Percentiles rank a stretch among this genome's conserved stretches.
phyloP scores from a whole-genome alignment of 2,329 filamentous ascomycete species.

The Sporothrix curviconia region DNA sequence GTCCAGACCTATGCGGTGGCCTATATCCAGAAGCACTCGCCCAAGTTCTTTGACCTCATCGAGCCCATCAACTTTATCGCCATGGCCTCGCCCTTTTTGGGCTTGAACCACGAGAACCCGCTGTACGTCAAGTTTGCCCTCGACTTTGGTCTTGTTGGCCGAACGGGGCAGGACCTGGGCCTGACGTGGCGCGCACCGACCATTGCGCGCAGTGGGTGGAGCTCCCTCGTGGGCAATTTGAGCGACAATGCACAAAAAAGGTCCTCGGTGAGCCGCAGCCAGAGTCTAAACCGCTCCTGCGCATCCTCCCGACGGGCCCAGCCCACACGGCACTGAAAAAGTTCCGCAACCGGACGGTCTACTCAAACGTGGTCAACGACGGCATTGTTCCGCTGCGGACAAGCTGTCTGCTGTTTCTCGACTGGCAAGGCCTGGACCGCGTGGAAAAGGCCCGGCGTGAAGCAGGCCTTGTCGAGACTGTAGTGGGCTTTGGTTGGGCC shows the following conservation, averaged over 20 bases:
- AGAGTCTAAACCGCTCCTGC: constrained; percentile 78
- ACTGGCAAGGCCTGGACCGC: constrained; percentile 88
- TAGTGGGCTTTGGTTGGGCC: constrained; percentile 91
- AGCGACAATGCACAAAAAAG: constrained; percentile 59
- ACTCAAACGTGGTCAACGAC: constrained; percentile 96
- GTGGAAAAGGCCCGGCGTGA: constrained; percentile 92
- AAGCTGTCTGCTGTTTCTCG: constrained; percentile 90
- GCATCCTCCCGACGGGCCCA: constrained; percentile 85
- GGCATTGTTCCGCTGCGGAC: constrained; percentile 92
- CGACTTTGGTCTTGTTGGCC: constrained; percentile 92
- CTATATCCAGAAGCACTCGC: constrained; percentile 94
- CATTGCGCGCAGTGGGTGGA: constrained; percentile 79
- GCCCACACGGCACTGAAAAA: constrained; percentile 80
- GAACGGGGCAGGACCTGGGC: constrained; percentile 90
- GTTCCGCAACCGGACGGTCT: constrained; percentile 85
- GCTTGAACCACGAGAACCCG: constrained; percentile 94
- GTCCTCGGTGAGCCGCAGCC: constrained; percentile 57
- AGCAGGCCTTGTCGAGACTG: constrained; percentile 84
- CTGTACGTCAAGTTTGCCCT: constrained; percentile 95
- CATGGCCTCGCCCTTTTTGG: constrained; percentile 80
- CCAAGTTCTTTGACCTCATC: constrained; percentile 80
- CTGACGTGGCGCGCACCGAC: constrained; percentile 90
- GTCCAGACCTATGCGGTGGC: constrained; percentile 92
- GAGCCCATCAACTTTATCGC: constrained; percentile 85
- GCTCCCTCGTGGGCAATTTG: constrained; percentile 75